phyloP scores from a whole-genome alignment of 2,329 filamentous ascomycete genomes.

The Penicillium sp. region DNA sequence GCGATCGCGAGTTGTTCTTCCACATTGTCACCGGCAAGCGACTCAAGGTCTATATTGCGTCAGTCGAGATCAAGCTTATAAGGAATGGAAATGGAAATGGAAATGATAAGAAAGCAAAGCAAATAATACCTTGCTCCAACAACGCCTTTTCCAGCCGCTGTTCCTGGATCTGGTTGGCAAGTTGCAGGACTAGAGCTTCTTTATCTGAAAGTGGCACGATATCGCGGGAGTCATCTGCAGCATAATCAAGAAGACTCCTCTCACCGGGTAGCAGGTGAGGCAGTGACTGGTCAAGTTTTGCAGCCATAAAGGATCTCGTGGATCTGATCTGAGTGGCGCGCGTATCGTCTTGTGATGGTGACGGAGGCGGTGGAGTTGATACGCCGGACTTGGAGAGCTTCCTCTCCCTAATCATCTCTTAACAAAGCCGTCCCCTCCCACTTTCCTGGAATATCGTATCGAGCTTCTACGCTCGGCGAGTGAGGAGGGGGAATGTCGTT shows the following conservation, averaged over 20 bases:
- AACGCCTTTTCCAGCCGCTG: conserved; percentile 68
- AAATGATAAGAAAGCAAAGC: conserved; percentile 1
- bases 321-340: conserved; percentile 10
- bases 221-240: conserved; percentile 43
- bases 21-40: conserved; percentile 47
- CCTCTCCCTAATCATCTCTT: conserved; percentile 13
- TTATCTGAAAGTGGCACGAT: conserved; percentile 57
- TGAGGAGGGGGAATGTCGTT: conserved; percentile 66
- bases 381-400: conserved; percentile 16
- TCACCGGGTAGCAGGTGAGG: conserved; percentile 34
- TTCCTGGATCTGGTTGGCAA: conserved; percentile 67
- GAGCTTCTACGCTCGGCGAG: conserved; percentile 26
- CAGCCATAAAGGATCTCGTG: conserved; percentile 36
- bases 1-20: conserved; percentile 49
- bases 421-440: conserved; percentile 13
- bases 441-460: conserved; percentile 22
- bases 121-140: conserved; percentile 45
- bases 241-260: conserved; percentile 37
- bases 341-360: conserved; percentile 27
- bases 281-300: conserved; percentile 25
- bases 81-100: no score
- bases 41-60: conserved; percentile 30
- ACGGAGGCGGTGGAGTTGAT: conserved; percentile 19
- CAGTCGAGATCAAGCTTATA: no score
- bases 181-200: conserved; percentile 61